Evolutionary conservation across 352 stramenopile species (phyloP).

Genomic region (Albugo laibachii): DNA sequence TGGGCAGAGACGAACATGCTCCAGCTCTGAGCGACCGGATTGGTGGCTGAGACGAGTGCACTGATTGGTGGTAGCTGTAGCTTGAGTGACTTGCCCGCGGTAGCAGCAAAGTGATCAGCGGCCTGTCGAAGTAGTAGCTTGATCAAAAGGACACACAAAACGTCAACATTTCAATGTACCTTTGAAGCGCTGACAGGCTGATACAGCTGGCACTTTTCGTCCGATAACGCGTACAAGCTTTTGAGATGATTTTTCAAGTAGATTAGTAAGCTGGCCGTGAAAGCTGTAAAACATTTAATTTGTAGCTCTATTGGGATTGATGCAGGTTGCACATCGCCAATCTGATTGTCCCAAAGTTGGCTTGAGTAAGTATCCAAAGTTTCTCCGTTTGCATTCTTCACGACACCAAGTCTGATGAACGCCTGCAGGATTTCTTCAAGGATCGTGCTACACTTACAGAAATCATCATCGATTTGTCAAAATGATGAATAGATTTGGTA

Average conservation of each 20-base stretch:
- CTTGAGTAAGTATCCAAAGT: constrained; percentile 19
- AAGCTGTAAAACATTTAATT: constrained; percentile 14
- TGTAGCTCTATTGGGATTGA: constrained; percentile 5
- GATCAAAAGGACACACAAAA: not conserved
- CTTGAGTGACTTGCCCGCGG: constrained; percentile 6
- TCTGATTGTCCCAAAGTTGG: constrained; percentile 12
- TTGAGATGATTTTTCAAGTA: constrained; percentile 62
- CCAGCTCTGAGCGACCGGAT: constrained; percentile 25
- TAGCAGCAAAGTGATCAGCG: constrained; percentile 11
- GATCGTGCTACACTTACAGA: constrained; percentile 13
- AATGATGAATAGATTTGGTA: constrained; percentile 8
- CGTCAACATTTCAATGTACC: constrained; percentile 10
- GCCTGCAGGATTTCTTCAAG: constrained; percentile 29
- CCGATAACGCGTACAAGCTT: constrained; percentile 34
- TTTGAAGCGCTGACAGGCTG: constrained; percentile 29
- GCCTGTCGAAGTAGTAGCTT: constrained; percentile 5
- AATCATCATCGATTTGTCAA: not conserved
- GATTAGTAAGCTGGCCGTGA: constrained; percentile 43
- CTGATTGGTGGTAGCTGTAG: constrained; percentile 10
- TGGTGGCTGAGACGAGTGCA: constrained; percentile 12
- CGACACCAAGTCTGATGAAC: constrained; percentile 20
- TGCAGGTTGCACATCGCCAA: constrained; percentile 4
- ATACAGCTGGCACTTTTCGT: constrained; percentile 69
- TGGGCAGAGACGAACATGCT: constrained; percentile 35
- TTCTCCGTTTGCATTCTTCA: constrained; percentile 25